A percentile compares a stretch with the other conserved stretches of the same genome.
phyloP scores from a whole-genome alignment of 345 rosid species.

The Passiflora organensis region DNA sequence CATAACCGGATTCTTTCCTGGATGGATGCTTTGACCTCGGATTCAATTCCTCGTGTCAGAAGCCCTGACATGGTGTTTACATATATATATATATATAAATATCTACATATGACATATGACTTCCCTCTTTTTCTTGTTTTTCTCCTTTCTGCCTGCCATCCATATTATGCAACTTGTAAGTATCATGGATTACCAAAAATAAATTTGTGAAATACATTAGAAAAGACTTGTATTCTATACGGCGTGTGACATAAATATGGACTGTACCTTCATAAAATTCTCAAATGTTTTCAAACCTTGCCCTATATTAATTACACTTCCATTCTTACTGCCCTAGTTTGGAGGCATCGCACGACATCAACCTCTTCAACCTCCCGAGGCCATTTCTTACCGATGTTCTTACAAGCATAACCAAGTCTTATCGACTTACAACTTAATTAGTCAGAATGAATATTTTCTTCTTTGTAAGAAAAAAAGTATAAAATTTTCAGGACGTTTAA shows the following conservation, averaged over 20 bases:
- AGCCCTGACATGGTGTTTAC: neutral
- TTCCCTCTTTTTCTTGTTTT: neutral
- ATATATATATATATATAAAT: neutral
- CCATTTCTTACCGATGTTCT: too few relatives aligned
- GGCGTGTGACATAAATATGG: neutral
- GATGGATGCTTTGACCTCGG: slow-evolving; percentile 38
- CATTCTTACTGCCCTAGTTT: too few relatives aligned
- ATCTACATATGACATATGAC: neutral
- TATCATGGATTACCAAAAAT: slow-evolving; percentile 7
- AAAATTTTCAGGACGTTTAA: too few relatives aligned
- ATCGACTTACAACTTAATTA: too few relatives aligned
- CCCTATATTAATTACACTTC: too few relatives aligned
- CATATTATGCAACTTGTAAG: slow-evolving; percentile 13
- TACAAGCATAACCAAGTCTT: too few relatives aligned
- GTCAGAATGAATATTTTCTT: too few relatives aligned
- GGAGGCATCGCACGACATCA: too few relatives aligned
- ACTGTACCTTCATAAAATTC: neutral
- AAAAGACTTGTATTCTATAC: neutral
- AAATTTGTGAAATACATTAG: slow-evolving; percentile 9
- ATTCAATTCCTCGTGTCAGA: too few relatives aligned
- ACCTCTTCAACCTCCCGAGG: too few relatives aligned
- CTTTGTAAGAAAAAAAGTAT: too few relatives aligned
- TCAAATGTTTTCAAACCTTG: neutral
- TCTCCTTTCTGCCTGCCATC: neutral
- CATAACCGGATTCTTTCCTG: slow-evolving; percentile 38